Percentiles rank a stretch among this genome's conserved stretches.
Evolutionary conservation across 192 early-diverging fungal species (phyloP).

Genomic region (Thoreauomyces humboldtii): DNA sequence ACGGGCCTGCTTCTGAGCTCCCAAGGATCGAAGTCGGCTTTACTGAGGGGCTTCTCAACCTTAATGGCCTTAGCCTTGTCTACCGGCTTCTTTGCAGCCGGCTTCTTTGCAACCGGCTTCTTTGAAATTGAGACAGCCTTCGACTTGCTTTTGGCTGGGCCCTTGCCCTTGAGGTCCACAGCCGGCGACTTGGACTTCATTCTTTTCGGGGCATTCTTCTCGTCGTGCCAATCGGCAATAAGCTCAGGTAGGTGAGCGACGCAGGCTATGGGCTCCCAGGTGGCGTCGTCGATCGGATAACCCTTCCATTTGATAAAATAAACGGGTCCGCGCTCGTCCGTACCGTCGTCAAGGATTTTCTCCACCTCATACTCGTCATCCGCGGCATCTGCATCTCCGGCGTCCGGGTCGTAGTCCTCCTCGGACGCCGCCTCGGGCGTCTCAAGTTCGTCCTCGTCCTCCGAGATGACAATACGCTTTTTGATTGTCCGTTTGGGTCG

Average conservation of each 20-base stretch:
- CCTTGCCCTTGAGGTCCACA: not conserved
- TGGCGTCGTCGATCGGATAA: not conserved
- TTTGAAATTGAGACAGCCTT: not conserved
- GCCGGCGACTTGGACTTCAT: not conserved
- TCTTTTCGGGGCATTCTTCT: not conserved
- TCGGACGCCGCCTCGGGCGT: not conserved
- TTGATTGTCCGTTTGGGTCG: not conserved
- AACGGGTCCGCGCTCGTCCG: not conserved
- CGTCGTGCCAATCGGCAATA: not conserved
- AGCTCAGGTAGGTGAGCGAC: not conserved
- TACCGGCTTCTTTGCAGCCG: not conserved
- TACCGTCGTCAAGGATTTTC: not conserved
- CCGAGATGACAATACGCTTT: not conserved
- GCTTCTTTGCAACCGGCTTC: not conserved
- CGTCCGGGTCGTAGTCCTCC: not conserved
- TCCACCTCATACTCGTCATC: constrained; percentile 21
- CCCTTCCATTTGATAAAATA: constrained; percentile 14
- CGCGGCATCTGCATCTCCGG: constrained; percentile 22
- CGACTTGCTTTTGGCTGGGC: not conserved
- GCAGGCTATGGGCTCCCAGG: not conserved
- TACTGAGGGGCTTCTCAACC: not conserved
- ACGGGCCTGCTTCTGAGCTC: constrained; percentile 24
- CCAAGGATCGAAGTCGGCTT: constrained; percentile 39
- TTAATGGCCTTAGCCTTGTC: constrained; percentile 12
- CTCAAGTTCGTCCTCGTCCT: constrained; percentile 6